phyloP scores from a whole-genome alignment of 441 rosid species.

The Macaranga tanarius region DNA sequence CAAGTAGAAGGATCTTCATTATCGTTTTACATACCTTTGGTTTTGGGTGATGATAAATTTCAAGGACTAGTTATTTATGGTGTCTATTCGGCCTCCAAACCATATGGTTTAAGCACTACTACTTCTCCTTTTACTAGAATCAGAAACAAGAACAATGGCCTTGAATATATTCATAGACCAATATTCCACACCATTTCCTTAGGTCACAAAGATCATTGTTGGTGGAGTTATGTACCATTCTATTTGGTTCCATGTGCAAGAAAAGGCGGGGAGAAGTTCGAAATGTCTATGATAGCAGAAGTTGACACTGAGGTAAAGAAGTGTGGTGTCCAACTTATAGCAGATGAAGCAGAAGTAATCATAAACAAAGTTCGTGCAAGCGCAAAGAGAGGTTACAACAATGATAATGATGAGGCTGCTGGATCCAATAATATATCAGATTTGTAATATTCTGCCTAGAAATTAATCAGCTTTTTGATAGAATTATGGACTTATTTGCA shows the following conservation, averaged over 20 bases:
- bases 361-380: background rate
- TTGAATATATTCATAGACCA: background rate
- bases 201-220: background rate
- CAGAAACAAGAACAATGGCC: background rate
- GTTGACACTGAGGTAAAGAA: background rate
- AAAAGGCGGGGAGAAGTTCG: background rate
- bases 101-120: background rate
- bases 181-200: too few relatives aligned
- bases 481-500: too few relatives aligned
- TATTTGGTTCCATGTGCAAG: background rate
- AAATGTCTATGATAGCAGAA: background rate
- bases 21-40: background rate
- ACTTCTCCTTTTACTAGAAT: background rate
- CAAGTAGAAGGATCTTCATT: background rate
- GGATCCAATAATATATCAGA: too few relatives aligned
- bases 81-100: background rate
- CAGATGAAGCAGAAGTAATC: background rate
- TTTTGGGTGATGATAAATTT: background rate
- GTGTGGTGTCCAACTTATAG: background rate
- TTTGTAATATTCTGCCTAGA: too few relatives aligned
- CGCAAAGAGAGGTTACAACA: too few relatives aligned
- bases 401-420: too few relatives aligned
- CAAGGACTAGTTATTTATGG: background rate
- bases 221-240: background rate
- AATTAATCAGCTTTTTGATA: too few relatives aligned